Evolutionary conservation across 352 stramenopile genomes (phyloP), one percentile per base, ranked within the genome.

Genomic region (Phytophthora citricola): DNA sequence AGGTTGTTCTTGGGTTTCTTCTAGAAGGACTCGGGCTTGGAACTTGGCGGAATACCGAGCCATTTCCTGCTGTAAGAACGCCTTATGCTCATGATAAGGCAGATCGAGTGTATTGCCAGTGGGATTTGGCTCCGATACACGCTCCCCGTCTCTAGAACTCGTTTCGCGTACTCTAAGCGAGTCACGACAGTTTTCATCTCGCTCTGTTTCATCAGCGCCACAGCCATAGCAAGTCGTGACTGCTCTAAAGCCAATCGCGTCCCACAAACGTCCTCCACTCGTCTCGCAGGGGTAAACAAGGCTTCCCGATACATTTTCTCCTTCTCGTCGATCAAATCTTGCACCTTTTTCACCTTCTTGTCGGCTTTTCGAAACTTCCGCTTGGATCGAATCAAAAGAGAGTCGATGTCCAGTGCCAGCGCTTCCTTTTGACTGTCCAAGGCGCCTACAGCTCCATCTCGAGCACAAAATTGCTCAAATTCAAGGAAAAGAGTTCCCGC

Each of bases 361-460:
- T 79, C 79, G 10, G 73, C 52, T 58, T 79, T 85, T 26, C 81
- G 79, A 22, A 81, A 56, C 56, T 90, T 89, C 7, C 83, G 71
- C 45, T 89, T 79, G 0, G 48, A 74, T 32, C 47, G 22, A 15
- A 57, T 73, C n/a, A 67, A 24, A 5, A 48, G 36, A 10, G 47
- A 27, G 2, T 66, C 52, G 7, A 71, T 43, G 27, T 67, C 55
- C n/a, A 64, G 27, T 7, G 7, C 32, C 27, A 53, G 27, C 24
- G 44, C 38, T 47, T 66, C 63, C 6, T 43, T 56, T 17, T 62
- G 63, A 22, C 46, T 45, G 12, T 59, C 5, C 5, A 41, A 31
- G 12, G 8, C 51, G 7, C 58, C 44, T 41, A 41, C 24, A 2
- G 17, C 8, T 2, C 27, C 41, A 9, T 57, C 22, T 4, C 2